A percentile compares a stretch with the other conserved stretches of the same genome.
Evolutionary conservation across 1,139 yeast genomes (phyloP).

Genomic region (Saccharomyces hybrid): DNA sequence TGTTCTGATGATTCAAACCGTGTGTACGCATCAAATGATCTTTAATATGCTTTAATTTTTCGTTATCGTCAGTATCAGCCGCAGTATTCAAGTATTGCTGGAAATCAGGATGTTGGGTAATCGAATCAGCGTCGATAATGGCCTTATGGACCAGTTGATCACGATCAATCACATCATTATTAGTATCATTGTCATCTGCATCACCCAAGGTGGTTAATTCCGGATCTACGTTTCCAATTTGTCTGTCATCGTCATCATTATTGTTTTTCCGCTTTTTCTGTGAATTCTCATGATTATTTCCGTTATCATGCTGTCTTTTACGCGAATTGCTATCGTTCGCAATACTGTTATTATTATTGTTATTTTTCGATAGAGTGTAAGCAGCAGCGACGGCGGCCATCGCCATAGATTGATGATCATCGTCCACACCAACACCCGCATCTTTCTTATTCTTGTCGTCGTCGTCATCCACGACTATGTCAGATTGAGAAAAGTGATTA

Average conservation of each 20-base stretch:
- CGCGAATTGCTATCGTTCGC: background rate
- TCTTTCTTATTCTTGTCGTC: background rate
- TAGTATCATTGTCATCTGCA: background rate
- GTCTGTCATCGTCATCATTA: background rate
- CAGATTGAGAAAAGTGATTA: background rate
- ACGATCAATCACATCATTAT: slow-evolving; percentile 33
- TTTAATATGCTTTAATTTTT: background rate
- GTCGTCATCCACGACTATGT: slow-evolving; percentile 1
- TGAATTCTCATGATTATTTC: background rate
- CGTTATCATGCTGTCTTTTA: background rate
- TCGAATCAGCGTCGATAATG: slow-evolving; percentile 54
- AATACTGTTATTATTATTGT: background rate
- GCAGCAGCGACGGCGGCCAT: background rate
- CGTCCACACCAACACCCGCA: background rate
- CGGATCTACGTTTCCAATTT: background rate
- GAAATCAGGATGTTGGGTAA: slow-evolving; percentile 46
- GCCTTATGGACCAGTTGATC: slow-evolving; percentile 62
- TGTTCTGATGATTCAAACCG: background rate
- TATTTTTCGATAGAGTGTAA: background rate
- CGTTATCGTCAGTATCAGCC: slow-evolving; percentile 10
- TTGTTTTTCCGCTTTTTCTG: background rate
- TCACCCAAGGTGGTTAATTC: background rate
- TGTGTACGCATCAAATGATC: background rate
- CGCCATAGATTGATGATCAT: slow-evolving; percentile 5
- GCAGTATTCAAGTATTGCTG: slow-evolving; percentile 37